Base-by-base conservation (phyloP, 164 flowering plant genomes). In the Aristolochia fimbriata region DNA sequence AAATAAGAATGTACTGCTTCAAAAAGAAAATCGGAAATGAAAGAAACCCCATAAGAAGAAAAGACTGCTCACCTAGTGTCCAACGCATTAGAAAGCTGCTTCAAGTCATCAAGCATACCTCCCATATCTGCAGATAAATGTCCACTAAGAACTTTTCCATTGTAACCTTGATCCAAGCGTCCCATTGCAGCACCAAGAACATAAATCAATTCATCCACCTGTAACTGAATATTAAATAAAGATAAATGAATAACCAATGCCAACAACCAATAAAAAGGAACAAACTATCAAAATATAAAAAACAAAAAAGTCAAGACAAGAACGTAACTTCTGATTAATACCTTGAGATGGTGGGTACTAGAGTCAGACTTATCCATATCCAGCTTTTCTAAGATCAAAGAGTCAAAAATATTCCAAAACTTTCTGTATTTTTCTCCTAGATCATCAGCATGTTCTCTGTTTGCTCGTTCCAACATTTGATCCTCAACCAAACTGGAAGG, bases 371-470 rank as follows among this genome's bases (percentile, higher is more conserved):
- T 58, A 15, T 1, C 49, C 16, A 24, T 7, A 11, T 47, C 47
- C 37, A 51, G 21, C 15, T 22, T 24, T 51, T 17, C 30, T 2
- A 50, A 60, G 21, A 52, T 25, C 14, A 65, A 60, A 16, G 20
- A 11, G 46, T 58, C 73, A 62, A 74, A 30, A 3, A 49, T 25
- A 37, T 55, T 51, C 75, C 74, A 71, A 50, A 72, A 55, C 24
- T 21, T 43, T 9, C 14, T 16, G 15, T 16, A 62, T 41, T 23
- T 33, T 48, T 16, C 31, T 12, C 23, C 58, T 37, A 65, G 22
- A 45, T 65, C 65, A 37, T 23, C 10, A 25, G 27, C 57, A 19
- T 47, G 4, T 52, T 52, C 16, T 52, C 56, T 23, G 30, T 52
- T 27, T 16, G 8, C 56, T 15, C 15, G 3, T 5, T 52, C 30